Evolutionary conservation across 306 rosid species (phyloP).

Genomic region (Trifolium dubium): DNA sequence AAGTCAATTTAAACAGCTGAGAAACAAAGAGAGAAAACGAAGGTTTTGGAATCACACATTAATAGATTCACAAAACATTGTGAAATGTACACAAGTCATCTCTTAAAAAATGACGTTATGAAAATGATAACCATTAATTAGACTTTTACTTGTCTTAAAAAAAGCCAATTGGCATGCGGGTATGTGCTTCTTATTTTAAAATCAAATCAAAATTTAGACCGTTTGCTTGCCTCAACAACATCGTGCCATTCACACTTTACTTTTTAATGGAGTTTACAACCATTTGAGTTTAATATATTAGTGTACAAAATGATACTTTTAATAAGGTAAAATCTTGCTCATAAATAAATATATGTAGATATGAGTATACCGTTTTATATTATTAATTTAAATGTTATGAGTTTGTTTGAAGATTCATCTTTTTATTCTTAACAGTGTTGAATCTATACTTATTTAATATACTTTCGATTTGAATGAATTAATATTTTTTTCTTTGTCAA

Average conservation of each 20-base stretch:
- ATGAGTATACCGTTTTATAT: too few species aligned
- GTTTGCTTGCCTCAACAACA: constrained; percentile 12
- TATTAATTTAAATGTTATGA: too few species aligned
- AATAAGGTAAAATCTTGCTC: too few species aligned
- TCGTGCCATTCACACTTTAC: constrained; percentile 2
- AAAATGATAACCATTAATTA: neutral
- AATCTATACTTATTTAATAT: too few species aligned
- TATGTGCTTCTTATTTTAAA: neutral
- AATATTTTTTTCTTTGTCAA: too few species aligned
- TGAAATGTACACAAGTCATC: neutral
- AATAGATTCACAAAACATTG: neutral
- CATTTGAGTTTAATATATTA: too few species aligned
- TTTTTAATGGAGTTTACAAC: too few species aligned
- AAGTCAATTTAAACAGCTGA: constrained; percentile 14
- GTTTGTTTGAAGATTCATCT: too few species aligned
- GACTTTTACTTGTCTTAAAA: constrained; percentile 14
- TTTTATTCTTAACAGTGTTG: too few species aligned
- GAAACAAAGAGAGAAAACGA: neutral
- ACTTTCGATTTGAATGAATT: too few species aligned
- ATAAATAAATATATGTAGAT: too few species aligned
- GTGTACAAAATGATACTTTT: too few species aligned
- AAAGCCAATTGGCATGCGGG: constrained; percentile 15
- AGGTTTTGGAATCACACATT: constrained; percentile 12
- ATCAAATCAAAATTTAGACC: neutral
- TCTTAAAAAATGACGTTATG: neutral